A percentile compares a stretch with the other conserved stretches of the same genome.
Evolutionary conservation across 2,329 filamentous ascomycete genomes (phyloP).

Genomic region (Trichoderma sp.): DNA sequence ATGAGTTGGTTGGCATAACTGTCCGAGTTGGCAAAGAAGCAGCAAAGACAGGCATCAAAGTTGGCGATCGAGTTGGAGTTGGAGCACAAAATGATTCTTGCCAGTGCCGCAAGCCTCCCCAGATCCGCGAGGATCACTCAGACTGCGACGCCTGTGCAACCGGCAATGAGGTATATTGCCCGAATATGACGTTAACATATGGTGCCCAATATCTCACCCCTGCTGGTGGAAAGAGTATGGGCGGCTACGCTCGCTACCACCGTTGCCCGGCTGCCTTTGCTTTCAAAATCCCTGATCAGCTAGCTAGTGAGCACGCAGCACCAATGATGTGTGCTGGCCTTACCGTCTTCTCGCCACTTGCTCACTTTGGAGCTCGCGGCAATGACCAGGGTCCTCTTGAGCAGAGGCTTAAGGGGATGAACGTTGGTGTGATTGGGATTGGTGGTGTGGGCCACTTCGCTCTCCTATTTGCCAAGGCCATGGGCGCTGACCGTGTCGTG

Average conservation of each 20-base stretch:
- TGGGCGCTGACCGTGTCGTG: slow-evolving; percentile 59
- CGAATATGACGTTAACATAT: slow-evolving; percentile 59
- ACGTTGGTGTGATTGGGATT: slow-evolving; percentile 63
- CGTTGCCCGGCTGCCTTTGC: slow-evolving; percentile 43
- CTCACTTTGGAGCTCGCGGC: slow-evolving; percentile 6
- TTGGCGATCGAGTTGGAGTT: slow-evolving; percentile 64
- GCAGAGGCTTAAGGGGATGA: slow-evolving; percentile 51
- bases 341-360: slow-evolving; percentile 61
- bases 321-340: slow-evolving; percentile 70
- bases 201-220: background rate
- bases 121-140: slow-evolving; percentile 6
- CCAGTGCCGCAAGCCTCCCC: slow-evolving; percentile 52
- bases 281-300: slow-evolving; percentile 43
- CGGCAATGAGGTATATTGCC: slow-evolving; percentile 67
- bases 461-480: slow-evolving; percentile 62
- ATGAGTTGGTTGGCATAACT: slow-evolving; percentile 62
- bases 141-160: slow-evolving; percentile 49
- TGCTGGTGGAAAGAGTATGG: slow-evolving; percentile 10
- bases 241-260: slow-evolving; percentile 42
- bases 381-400: slow-evolving; percentile 2
- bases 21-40: slow-evolving; percentile 47
- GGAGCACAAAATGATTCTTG: slow-evolving; percentile 66
- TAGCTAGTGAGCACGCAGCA: slow-evolving; percentile 42
- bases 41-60: slow-evolving; percentile 47
- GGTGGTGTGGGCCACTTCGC: slow-evolving; percentile 68